Conservation (phyloP, 2,329 filamentous ascomycete genomes). For the Phyllachora maydis region DNA sequence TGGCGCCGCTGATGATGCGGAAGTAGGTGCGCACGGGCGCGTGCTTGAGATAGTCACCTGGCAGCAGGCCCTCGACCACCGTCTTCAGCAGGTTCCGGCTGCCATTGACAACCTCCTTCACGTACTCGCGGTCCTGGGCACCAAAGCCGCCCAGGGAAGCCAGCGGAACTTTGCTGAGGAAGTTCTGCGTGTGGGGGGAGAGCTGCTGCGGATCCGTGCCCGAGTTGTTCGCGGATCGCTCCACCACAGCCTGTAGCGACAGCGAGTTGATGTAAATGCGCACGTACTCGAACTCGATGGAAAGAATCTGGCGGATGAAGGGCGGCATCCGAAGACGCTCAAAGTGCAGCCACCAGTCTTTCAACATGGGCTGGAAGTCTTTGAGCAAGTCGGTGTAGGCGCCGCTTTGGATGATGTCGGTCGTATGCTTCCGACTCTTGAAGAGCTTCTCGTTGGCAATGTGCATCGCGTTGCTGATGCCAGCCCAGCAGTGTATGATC, state of each 20-base stretch:
- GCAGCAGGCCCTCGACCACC: constrained; percentile 57
- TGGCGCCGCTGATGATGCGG: constrained; percentile 66
- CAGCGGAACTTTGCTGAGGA: constrained; percentile 41
- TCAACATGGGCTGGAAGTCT: constrained; percentile 60
- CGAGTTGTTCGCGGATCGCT: constrained; percentile 61
- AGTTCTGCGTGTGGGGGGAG: constrained; percentile 43
- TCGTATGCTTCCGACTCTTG: constrained; percentile 68
- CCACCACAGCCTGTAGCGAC: constrained; percentile 83
- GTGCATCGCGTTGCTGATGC: constrained; percentile 84
- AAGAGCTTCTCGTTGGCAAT: constrained; percentile 78
- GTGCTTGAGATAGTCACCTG: constrained; percentile 59
- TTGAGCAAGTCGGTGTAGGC: constrained; percentile 66
- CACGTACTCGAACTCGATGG: constrained; percentile 90
- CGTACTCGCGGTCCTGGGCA: constrained; percentile 48
- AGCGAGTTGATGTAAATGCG: constrained; percentile 89
- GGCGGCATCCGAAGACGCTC: constrained; percentile 51
- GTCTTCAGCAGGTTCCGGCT: constrained; percentile 57
- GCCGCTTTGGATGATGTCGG: constrained; percentile 70
- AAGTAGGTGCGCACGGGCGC: constrained; percentile 73
- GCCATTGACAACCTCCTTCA: constrained; percentile 58
- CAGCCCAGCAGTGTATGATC: constrained; percentile 77
- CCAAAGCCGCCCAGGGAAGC: constrained; percentile 44
- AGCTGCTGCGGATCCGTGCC: constrained; percentile 17
- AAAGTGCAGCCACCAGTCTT: constrained; percentile 64
- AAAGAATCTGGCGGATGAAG: constrained; percentile 55